A percentile compares a stretch with the other conserved stretches of the same genome.
Conservation (phyloP, 177 flowering plant genomes). For the Vitis hybrid region DNA sequence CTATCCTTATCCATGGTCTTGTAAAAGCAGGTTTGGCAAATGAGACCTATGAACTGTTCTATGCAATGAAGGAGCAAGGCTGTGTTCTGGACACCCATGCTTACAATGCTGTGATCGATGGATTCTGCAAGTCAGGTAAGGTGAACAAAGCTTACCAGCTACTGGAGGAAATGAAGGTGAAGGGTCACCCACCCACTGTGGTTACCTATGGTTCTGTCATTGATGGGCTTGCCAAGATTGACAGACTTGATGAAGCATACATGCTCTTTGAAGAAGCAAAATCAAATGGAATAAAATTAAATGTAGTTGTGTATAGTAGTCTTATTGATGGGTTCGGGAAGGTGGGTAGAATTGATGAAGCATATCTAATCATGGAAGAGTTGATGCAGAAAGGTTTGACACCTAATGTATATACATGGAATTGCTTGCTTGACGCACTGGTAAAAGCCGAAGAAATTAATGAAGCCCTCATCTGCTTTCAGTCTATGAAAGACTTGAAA, state of each 20-base stretch:
- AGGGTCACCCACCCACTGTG: conserved; percentile 71
- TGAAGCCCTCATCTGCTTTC: conserved; percentile 89
- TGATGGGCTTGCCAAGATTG: conserved; percentile 91
- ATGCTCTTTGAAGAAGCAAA: conserved; percentile 98
- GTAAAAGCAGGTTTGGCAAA: conserved; percentile 72
- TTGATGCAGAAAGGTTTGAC: conserved; percentile 60
- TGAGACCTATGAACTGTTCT: conserved; percentile 70
- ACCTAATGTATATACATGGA: conserved; percentile 76
- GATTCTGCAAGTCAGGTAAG: conserved; percentile 92
- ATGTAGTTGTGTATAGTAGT: conserved; percentile 76
- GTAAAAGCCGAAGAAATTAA: conserved; percentile 82
- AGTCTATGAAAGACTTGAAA: conserved; percentile 79
- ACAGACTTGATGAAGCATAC: conserved; percentile 95
- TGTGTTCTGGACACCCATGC: conserved; percentile 74
- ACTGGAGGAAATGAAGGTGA: conserved; percentile 86
- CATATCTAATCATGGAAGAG: conserved; percentile 77
- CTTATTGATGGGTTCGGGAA: conserved; percentile 95
- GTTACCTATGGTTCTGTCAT: conserved; percentile 91
- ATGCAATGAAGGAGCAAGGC: conserved; percentile 88
- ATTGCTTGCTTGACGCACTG: conserved; percentile 82
- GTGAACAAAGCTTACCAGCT: conserved; percentile 89
- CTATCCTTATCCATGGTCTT: conserved; percentile 64
- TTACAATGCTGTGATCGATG: conserved; percentile 84
- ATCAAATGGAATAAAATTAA: conserved; percentile 57
- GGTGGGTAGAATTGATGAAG: conserved; percentile 93